Evolutionary conservation across 345 rosid species (phyloP).

Genomic region (Camelina neglecta): DNA sequence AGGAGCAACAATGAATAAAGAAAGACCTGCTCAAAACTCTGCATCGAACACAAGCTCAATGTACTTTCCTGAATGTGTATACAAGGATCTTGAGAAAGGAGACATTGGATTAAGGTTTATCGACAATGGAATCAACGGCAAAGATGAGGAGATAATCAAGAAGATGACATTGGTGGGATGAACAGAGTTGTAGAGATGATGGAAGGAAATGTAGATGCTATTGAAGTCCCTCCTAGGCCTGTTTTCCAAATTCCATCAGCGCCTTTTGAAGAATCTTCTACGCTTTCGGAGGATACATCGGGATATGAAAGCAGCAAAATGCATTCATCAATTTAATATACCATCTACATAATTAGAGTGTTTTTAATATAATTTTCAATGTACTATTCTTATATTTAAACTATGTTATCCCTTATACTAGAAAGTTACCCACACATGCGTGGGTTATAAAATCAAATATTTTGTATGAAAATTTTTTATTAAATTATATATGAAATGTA

Average conservation of each 20-base stretch:
- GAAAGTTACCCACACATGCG: too few relatives aligned
- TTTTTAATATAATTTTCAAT: too few relatives aligned
- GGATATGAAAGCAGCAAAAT: too few relatives aligned
- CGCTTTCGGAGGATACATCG: not conserved
- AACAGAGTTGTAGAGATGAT: conserved; percentile 45
- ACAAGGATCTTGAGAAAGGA: conserved; percentile 39
- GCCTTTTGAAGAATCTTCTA: conserved; percentile 29
- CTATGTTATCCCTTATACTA: too few relatives aligned
- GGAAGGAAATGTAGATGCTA: conserved; percentile 39
- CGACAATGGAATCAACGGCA: not conserved
- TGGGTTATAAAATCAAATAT: too few relatives aligned
- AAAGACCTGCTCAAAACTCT: not conserved
- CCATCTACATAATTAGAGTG: too few relatives aligned
- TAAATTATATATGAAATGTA: too few relatives aligned
- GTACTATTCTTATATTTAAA: too few relatives aligned
- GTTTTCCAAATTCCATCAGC: not conserved
- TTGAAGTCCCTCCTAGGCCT: conserved; percentile 40
- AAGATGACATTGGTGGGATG: conserved; percentile 46
- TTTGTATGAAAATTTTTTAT: too few relatives aligned
- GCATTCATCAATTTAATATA: too few relatives aligned
- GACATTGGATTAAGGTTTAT: not conserved
- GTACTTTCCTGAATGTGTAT: conserved; percentile 48
- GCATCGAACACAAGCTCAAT: conserved; percentile 38
- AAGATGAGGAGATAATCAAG: conserved; percentile 30
- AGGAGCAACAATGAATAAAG: conserved; percentile 43